Evolutionary conservation across 192 early-diverging fungal species (phyloP).

Genomic region (Cladochytrium replicatum): DNA sequence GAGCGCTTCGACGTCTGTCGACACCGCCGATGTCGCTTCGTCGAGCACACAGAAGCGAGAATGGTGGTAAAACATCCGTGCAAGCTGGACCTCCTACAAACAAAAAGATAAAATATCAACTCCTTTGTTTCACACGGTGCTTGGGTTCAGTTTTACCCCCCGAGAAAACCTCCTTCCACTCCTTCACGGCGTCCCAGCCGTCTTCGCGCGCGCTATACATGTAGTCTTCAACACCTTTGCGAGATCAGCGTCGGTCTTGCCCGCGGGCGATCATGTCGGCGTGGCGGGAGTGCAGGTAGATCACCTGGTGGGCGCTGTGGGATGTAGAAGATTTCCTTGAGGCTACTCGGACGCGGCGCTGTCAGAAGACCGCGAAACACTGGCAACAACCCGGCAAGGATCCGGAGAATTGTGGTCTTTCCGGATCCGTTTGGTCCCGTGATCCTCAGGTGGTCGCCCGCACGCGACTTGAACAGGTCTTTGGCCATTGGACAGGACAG

Average conservation of each 20-base stretch:
- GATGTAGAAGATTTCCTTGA: conserved; percentile 92
- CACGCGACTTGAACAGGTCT: too few species aligned
- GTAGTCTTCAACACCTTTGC: conserved; percentile 61
- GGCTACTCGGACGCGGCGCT: conserved; percentile 49
- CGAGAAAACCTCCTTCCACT: conserved; percentile 28
- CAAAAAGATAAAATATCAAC: too few species aligned
- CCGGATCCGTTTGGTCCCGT: conserved; percentile 20
- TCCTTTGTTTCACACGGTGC: conserved; percentile 33
- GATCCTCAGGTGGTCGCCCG: too few species aligned
- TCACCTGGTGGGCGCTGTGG: conserved; percentile 92
- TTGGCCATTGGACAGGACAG: conserved; percentile 12
- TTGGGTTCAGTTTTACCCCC: conserved; percentile 10
- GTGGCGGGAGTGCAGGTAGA: conserved; percentile 82
- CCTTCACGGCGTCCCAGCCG: conserved; percentile 45
- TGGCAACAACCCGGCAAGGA: conserved; percentile 8
- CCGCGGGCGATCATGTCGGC: conserved; percentile 36
- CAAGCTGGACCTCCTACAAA: too few species aligned
- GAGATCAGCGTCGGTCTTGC: conserved; percentile 69
- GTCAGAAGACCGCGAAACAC: conserved; percentile 7
- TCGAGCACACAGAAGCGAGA: too few species aligned
- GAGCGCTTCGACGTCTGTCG: conserved; percentile 13
- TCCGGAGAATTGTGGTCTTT: conserved; percentile 8
- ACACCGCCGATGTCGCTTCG: too few species aligned
- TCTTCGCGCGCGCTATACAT: conserved; percentile 52
- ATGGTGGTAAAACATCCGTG: conserved; percentile 38